These are phyloP conservation scores for Cinnamomum micranthum DNA, from an alignment of 164 flowering plant species.

Conservation along the genomic window DNA sequence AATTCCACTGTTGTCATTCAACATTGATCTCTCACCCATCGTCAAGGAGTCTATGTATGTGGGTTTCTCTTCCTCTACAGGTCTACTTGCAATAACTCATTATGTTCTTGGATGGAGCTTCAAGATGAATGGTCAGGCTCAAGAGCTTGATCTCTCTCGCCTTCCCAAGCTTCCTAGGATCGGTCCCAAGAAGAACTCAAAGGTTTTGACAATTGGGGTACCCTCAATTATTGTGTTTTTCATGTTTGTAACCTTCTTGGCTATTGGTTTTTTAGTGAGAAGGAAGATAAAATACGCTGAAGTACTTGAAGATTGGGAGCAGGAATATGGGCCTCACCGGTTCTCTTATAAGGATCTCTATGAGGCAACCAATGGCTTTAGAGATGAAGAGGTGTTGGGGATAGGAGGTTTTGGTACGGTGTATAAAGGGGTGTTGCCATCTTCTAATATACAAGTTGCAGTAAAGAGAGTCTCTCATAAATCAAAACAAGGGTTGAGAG, in stretches of 20 bases:
- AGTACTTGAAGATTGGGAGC: conserved; percentile 20
- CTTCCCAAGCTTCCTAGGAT: conserved; percentile 26
- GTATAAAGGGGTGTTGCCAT: conserved; percentile 15
- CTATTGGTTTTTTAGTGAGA: neutral
- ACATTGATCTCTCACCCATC: conserved; percentile 43
- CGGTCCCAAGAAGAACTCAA: conserved; percentile 25
- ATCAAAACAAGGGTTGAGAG: conserved; percentile 24
- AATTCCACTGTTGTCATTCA: conserved; percentile 35
- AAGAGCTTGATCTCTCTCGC: conserved; percentile 29
- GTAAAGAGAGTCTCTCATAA: conserved; percentile 27
- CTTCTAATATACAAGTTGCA: conserved; percentile 12
- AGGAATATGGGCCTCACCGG: conserved; percentile 17
- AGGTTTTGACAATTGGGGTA: conserved; percentile 13
- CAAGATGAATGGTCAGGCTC: conserved; percentile 37
- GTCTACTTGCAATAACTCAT: conserved; percentile 54
- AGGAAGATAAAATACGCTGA: conserved; percentile 13
- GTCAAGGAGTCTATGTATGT: conserved; percentile 45
- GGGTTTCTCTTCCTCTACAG: conserved; percentile 71
- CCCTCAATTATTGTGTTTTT: neutral
- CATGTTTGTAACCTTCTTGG: neutral
- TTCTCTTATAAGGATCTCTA: conserved; percentile 16
- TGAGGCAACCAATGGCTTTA: conserved; percentile 19
- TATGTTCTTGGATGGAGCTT: conserved; percentile 64
- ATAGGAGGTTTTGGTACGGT: conserved; percentile 24
- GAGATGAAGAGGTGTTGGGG: conserved; percentile 16